A percentile compares a stretch with the other conserved stretches of the same genome.
phyloP scores from a whole-genome alignment of 2,329 filamentous ascomycete genomes.

The Plenodomus tracheiphilus region DNA sequence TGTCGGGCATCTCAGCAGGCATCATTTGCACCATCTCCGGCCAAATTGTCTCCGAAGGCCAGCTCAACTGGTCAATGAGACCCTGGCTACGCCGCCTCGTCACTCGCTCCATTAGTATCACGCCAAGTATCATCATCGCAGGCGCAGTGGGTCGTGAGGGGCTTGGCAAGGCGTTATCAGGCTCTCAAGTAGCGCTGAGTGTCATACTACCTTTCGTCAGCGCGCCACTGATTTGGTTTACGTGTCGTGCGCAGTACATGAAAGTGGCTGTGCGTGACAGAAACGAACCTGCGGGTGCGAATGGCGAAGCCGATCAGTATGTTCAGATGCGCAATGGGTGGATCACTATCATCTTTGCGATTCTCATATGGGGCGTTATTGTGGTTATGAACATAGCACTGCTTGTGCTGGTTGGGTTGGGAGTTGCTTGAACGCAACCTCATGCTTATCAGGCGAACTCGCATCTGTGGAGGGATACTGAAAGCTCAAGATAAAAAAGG shows the following conservation, averaged over 20 bases:
- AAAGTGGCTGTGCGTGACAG: slow-evolving; percentile 56
- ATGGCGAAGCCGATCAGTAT: slow-evolving; percentile 19
- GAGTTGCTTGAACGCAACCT: slow-evolving; percentile 31
- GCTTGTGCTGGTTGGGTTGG: slow-evolving; percentile 64
- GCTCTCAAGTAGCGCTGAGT: slow-evolving; percentile 75
- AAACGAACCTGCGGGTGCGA: slow-evolving; percentile 3
- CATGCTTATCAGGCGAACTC: too few species aligned
- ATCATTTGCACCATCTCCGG: slow-evolving; percentile 89
- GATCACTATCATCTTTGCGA: slow-evolving; percentile 61
- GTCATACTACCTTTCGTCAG: slow-evolving; percentile 81
- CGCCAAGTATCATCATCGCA: slow-evolving; percentile 81
- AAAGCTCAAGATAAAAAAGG: too few species aligned
- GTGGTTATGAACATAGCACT: slow-evolving; percentile 79
- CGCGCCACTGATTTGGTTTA: slow-evolving; percentile 84
- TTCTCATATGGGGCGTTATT: slow-evolving; percentile 73
- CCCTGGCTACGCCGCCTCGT: slow-evolving; percentile 80
- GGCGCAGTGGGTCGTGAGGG: slow-evolving; percentile 74
- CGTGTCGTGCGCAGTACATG: slow-evolving; percentile 79
- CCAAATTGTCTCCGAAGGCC: slow-evolving; percentile 86
- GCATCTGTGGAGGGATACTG: too few species aligned
- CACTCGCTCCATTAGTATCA: slow-evolving; percentile 79
- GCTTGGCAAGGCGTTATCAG: slow-evolving; percentile 72
- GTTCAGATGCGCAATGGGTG: slow-evolving; percentile 73
- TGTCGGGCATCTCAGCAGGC: slow-evolving; percentile 79
- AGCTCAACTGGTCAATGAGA: slow-evolving; percentile 71